A percentile compares a stretch with the other conserved stretches of the same genome.
Evolutionary conservation across 495 filamentous ascomycete species (phyloP).

Genomic region (Neurospora pannonica): DNA sequence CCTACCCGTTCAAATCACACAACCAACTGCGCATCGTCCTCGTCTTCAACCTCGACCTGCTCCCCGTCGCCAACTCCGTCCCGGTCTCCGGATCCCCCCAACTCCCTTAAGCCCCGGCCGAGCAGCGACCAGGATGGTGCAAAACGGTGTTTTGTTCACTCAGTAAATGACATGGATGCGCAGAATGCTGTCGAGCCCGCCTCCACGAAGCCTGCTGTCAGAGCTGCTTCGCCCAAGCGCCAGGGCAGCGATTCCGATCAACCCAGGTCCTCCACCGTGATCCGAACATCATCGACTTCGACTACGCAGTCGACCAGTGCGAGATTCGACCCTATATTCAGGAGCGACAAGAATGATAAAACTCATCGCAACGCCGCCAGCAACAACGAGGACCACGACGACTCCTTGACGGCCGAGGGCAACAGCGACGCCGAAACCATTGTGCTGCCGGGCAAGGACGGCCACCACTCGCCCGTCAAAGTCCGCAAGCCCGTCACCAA

Average conservation of each 20-base stretch:
- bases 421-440: constrained; percentile 80
- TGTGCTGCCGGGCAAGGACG: constrained; percentile 64
- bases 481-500: constrained; percentile 55
- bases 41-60: neutral
- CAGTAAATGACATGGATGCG: constrained; percentile 52
- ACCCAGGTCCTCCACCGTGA: constrained; percentile 29
- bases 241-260: constrained; percentile 32
- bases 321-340: constrained; percentile 17
- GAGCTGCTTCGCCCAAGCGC: constrained; percentile 36
- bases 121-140: constrained; percentile 45
- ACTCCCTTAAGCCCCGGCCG: constrained; percentile 13
- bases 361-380: neutral
- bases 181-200: constrained; percentile 50
- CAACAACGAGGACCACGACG: constrained; percentile 15
- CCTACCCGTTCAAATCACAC: neutral
- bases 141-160: constrained; percentile 34
- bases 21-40: neutral
- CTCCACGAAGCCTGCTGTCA: constrained; percentile 38
- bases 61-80: neutral
- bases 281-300: neutral
- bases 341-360: constrained; percentile 11
- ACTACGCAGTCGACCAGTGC: constrained; percentile 13
- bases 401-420: constrained; percentile 38
- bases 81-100: neutral
- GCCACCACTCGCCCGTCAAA: constrained; percentile 56